Percentiles rank a stretch among this genome's conserved stretches.
Conservation (phyloP, 2,329 filamentous ascomycete genomes). For the Fusarium transvaalense region DNA sequence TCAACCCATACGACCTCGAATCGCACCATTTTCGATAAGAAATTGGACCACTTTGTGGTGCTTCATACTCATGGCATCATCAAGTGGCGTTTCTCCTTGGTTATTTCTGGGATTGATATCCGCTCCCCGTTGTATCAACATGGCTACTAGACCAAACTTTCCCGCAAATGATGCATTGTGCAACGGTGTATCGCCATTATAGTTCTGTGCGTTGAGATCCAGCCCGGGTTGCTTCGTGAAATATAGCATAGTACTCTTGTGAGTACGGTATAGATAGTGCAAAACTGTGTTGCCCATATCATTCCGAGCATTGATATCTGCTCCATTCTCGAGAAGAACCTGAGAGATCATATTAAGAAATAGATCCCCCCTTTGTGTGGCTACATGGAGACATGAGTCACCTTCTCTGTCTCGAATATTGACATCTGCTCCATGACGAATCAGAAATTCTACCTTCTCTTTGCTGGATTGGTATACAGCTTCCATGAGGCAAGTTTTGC, state of each 20-base stretch:
- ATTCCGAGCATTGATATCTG: fast-evolving
- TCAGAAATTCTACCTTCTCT: fast-evolving
- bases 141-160: fast-evolving
- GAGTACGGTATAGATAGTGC: neutral
- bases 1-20: too few relatives aligned
- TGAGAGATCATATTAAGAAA: too few relatives aligned
- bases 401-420: fast-evolving
- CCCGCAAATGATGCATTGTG: fast-evolving
- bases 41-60: fast-evolving
- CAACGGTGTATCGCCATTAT: neutral
- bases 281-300: neutral
- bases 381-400: fast-evolving
- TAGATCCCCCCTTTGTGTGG: too few relatives aligned
- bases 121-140: neutral
- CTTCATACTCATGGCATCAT: fast-evolving
- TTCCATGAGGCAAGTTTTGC: fast-evolving
- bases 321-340: neutral
- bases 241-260: fast-evolving
- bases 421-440: neutral
- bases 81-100: neutral
- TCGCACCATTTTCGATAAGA: fast-evolving
- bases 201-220: neutral
- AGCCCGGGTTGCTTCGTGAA: fast-evolving
- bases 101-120: neutral
- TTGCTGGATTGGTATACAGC: fast-evolving